These are phyloP conservation scores for Immersiella caudata DNA, from an alignment of 495 filamentous ascomycete genomes.

Conservation along the genomic window DNA sequence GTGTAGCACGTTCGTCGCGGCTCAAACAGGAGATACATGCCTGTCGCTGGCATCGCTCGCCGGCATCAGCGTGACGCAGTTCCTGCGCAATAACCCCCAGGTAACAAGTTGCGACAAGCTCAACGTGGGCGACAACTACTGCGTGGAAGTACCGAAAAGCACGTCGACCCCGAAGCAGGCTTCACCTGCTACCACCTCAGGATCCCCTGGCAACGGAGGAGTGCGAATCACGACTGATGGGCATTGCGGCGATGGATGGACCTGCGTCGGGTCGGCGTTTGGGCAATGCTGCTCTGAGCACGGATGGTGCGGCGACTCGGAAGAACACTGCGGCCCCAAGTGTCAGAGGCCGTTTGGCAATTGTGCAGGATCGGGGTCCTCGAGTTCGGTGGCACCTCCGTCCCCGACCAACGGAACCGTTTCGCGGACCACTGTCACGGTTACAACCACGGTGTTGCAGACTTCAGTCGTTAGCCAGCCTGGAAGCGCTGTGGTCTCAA, in stretches of 20 bases:
- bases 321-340: slow-evolving; percentile 14
- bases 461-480: neutral
- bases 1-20: slow-evolving; percentile 22
- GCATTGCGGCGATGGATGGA: slow-evolving; percentile 14
- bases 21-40: slow-evolving; percentile 24
- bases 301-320: slow-evolving; percentile 16
- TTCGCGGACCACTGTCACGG: neutral
- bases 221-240: slow-evolving; percentile 14
- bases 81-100: slow-evolving; percentile 24
- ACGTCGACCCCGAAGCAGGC: neutral
- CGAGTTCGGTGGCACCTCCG: neutral
- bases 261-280: slow-evolving; percentile 15
- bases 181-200: neutral
- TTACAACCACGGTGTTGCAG: neutral
- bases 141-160: slow-evolving; percentile 20
- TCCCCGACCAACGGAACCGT: neutral
- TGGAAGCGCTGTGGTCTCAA: neutral
- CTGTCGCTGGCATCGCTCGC: slow-evolving; percentile 20
- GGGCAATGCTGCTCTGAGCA: slow-evolving; percentile 21
- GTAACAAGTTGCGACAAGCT: slow-evolving; percentile 25
- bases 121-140: slow-evolving; percentile 19
- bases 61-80: slow-evolving; percentile 25
- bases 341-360: slow-evolving; percentile 16
- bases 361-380: slow-evolving; percentile 10
- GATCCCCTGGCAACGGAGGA: neutral